Base-by-base conservation (phyloP, 768 basidiomycete species). In the Suillus paluster region DNA sequence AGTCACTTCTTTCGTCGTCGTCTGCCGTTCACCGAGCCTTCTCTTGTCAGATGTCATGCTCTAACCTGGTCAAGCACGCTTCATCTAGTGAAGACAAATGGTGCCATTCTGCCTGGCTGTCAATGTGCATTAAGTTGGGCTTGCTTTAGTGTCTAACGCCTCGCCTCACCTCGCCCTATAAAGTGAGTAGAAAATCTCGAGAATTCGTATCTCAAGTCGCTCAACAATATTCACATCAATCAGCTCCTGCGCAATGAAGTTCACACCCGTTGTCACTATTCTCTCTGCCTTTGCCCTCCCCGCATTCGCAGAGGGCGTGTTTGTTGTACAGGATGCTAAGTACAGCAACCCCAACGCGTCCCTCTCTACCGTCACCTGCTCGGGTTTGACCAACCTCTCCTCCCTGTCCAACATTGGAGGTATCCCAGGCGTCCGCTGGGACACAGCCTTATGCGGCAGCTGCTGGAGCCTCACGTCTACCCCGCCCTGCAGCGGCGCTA, bases 321-420 rank as follows among this genome's bases (percentile, higher is more conserved):
- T 38, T 39, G 53, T 55, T 21, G 30, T 59, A 38, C 60, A 23
- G 25, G 48, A 62, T 14, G 8, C 11, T 21, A 42, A 23, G 27
- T 63, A 63, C 48, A 34, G 25, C 36, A 63, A 68, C 27, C 12
- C 50, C 36, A 11, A 12, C 23, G 1, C 25, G 8, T 64, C 67
- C 12, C 33, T 68, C 23, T 8, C 27, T 36, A 58, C 45, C 44
- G 60, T 66, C 39, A 63, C 70, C 4, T 71, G 70, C 57, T 71
- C 70, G 17, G 3, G 2, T 27, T 23, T 63, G 15, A 63, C 57
- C n/a, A 64, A 52, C 33, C 57, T 71, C 30, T 58, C 54, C 21
- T 62, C 65, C 19, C 52, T 63, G 2, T 62, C 63, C 33, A 53
- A 63, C 44, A 34, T 64, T 19, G 38, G 36, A 27, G 61, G 48